phyloP scores from a whole-genome alignment of 2,329 filamentous ascomycete species.

The Pezicula radicicola region DNA sequence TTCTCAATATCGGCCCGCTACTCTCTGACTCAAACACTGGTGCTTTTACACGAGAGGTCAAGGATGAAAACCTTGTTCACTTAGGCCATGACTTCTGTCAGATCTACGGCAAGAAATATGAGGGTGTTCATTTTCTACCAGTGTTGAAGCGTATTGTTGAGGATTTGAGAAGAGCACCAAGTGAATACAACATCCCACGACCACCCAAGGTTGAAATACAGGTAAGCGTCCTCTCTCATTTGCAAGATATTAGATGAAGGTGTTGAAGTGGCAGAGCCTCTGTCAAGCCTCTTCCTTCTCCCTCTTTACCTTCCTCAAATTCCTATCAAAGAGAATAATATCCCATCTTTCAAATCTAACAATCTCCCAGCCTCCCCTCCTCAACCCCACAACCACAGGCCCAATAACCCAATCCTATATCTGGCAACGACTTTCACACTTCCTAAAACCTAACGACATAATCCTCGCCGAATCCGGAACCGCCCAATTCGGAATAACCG shows the following conservation, averaged over 20 bases:
- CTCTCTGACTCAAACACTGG: slow-evolving; percentile 44
- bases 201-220: slow-evolving; percentile 7
- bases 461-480: slow-evolving; percentile 58
- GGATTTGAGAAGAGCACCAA: slow-evolving; percentile 16
- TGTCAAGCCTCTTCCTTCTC: too few species aligned
- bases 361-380: slow-evolving; percentile 10
- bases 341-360: background rate
- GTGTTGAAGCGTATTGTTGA: slow-evolving; percentile 66
- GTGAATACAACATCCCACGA: slow-evolving; percentile 9
- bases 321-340: too few species aligned
- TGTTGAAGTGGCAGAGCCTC: too few species aligned
- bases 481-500: slow-evolving; percentile 49
- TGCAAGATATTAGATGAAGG: too few species aligned
- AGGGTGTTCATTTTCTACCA: slow-evolving; percentile 59
- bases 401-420: slow-evolving; percentile 46
- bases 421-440: slow-evolving; percentile 42
- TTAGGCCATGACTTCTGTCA: slow-evolving; percentile 21
- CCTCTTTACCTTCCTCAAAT: too few species aligned
- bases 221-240: slow-evolving; percentile 2
- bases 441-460: slow-evolving; percentile 51
- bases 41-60: slow-evolving; percentile 33
- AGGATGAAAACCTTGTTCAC: slow-evolving; percentile 13
- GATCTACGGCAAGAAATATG: slow-evolving; percentile 17
- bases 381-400: slow-evolving; percentile 21
- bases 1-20: slow-evolving; percentile 44